Conservation (phyloP, 2,329 filamentous ascomycete species). For the Cladorrhinum sp. region DNA sequence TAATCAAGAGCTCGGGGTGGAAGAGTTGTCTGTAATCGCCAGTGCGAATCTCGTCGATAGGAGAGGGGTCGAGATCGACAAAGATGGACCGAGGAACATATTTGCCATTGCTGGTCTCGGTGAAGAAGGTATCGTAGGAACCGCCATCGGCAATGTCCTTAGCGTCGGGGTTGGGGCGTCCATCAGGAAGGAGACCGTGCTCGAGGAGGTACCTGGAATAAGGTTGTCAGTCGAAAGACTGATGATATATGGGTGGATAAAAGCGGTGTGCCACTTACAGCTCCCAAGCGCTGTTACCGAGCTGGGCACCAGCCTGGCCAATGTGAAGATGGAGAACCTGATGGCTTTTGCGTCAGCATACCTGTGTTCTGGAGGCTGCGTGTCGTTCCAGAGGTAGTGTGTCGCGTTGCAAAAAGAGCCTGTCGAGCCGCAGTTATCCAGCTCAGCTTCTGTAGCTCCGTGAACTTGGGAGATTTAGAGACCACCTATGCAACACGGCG, state of each 20-base stretch:
- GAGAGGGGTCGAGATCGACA: conserved; percentile 69
- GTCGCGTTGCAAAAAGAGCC: neutral
- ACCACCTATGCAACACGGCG: neutral
- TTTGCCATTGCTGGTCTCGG: conserved; percentile 68
- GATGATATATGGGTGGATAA: conserved; percentile 33
- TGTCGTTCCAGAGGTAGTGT: neutral
- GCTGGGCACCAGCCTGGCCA: conserved; percentile 69
- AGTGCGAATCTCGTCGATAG: conserved; percentile 71
- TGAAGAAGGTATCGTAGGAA: conserved; percentile 72
- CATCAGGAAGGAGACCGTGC: conserved; percentile 65
- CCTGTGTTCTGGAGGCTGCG: conserved; percentile 11
- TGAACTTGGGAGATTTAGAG: neutral
- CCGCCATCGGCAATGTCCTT: conserved; percentile 59
- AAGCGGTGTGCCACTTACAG: conserved; percentile 51
- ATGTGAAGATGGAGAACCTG: conserved; percentile 63
- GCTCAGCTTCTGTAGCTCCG: neutral
- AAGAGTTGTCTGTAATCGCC: conserved; percentile 66
- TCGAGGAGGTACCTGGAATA: conserved; percentile 64
- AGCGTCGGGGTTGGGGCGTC: conserved; percentile 59
- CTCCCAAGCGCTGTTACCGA: conserved; percentile 73
- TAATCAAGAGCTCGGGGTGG: conserved; percentile 69
- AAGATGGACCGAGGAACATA: conserved; percentile 71
- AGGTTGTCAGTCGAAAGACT: conserved; percentile 13
- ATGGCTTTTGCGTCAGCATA: neutral
- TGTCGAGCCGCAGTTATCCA: no score